These are phyloP conservation scores for Zygoascus hellenicus DNA, from an alignment of 1,139 yeast species.

Conservation along the genomic window DNA sequence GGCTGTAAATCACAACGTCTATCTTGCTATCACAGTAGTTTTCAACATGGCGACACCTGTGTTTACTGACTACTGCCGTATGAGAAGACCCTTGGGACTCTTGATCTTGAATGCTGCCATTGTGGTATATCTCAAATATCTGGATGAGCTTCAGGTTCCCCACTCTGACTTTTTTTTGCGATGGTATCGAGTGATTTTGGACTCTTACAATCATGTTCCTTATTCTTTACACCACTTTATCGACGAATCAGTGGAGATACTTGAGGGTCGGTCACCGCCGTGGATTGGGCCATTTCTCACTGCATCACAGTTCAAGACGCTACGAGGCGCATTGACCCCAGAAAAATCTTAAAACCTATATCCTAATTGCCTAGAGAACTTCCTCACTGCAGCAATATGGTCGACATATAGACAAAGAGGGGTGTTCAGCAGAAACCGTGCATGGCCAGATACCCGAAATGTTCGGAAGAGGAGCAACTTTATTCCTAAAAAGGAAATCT, in stretches of 20 bases:
- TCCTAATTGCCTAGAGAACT: neutral
- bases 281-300: slow-evolving; percentile 1
- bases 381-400: too few relatives aligned
- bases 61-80: slow-evolving; percentile 4
- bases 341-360: neutral
- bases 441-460: too few relatives aligned
- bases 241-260: slow-evolving; percentile 1
- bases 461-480: neutral
- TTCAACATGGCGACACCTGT: slow-evolving; percentile 1
- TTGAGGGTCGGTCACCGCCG: neutral
- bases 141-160: slow-evolving; percentile 1
- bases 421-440: too few relatives aligned
- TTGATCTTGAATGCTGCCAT: neutral
- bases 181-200: neutral
- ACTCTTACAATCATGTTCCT: slow-evolving; percentile 1
- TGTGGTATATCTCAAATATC: neutral
- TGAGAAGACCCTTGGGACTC: slow-evolving; percentile 6
- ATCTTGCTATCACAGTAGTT: slow-evolving; percentile 1
- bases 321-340: neutral
- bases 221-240: neutral
- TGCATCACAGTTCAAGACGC: too few relatives aligned
- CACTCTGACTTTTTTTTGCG: neutral
- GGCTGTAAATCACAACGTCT: neutral
- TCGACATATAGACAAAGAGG: too few relatives aligned
- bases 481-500: neutral